Evolutionary conservation across 179 eudicot genomes (phyloP), one percentile per base, ranked within the genome.

Genomic region (Silene coronaria): DNA sequence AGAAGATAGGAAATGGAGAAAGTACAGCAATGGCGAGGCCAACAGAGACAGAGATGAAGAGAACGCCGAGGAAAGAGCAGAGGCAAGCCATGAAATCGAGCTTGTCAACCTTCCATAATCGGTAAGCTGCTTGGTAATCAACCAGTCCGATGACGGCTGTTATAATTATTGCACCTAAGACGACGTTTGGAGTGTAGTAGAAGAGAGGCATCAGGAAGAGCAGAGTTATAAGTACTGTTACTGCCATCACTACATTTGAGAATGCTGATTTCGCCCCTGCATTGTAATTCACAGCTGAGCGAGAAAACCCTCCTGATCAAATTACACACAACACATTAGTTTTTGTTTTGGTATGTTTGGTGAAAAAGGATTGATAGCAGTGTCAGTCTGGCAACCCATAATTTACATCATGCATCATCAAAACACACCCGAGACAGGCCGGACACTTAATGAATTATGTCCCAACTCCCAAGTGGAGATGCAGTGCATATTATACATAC

Each of bases 281-380:
- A 71, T 90, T 90, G 80, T 92, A 88, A 77, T 90, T 94, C 83
- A 94, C 97, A 0, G 98, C 98, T 26, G 98, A 88, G 16, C 97
- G 81, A 5, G 97, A 94, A 72, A 94, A 94, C 6, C 96, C 82
- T 27, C 98, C 98, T 93, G 71, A 26, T n/a, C n/a, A n/a, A 10
- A 38, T 38, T 8, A 38, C 46, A 38, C 46, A 38, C 46, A 38
- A 38, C 46, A 38, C 46, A 38, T 38, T 38, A 34, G 38, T 34
- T 34, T 34, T 34, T 34, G 38, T 34, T 34, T 34, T 34, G 38
- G 5, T 34, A 34, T 34, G 38, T 5, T 34, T 34, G 5, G 38
- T 6, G 38, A 34, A 8, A 8, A 5, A 34, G 38, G 38, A 34
- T n/a, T n/a, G 7, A 34, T 34, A 34, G 38, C 38, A 34, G 8